A percentile compares a stretch with the other conserved stretches of the same genome.
Conservation (phyloP, 768 basidiomycete genomes). For the Holtermannia corniformis region DNA sequence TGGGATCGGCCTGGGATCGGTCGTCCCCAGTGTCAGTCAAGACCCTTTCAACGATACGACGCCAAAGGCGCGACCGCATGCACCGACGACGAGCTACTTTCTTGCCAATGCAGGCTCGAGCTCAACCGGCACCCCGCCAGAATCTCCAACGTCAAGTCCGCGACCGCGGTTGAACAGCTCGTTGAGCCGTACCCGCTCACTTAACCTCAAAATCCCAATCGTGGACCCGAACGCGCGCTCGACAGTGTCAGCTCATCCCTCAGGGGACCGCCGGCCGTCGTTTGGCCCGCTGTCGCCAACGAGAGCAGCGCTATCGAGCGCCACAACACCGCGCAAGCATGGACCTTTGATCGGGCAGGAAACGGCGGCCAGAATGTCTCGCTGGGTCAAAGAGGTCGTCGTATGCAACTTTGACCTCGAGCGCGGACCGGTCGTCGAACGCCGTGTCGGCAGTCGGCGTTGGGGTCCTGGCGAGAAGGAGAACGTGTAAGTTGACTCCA, state of each 20-base stretch:
- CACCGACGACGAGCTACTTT: too few species aligned
- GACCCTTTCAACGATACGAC: too few species aligned
- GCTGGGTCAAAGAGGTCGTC: slow-evolving; percentile 41
- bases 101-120: too few species aligned
- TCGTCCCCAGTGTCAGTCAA: too few species aligned
- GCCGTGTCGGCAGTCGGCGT: slow-evolving; percentile 58
- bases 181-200: not conserved
- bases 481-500: slow-evolving; percentile 59
- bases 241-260: not conserved
- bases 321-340: not conserved
- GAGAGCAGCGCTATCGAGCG: not conserved
- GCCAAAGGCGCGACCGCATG: too few species aligned
- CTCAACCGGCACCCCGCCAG: too few species aligned
- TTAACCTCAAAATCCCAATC: not conserved
- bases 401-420: slow-evolving; percentile 72
- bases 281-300: not conserved
- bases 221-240: not conserved
- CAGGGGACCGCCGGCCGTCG: not conserved
- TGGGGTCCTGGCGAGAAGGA: slow-evolving; percentile 61
- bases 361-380: slow-evolving; percentile 15
- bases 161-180: not conserved
- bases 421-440: slow-evolving; percentile 66
- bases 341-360: slow-evolving; percentile 15
- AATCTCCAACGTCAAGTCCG: too few species aligned
- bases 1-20: too few species aligned